Base-by-base conservation (phyloP, 257 asterid species). In the Ocimum tenuiflorum region DNA sequence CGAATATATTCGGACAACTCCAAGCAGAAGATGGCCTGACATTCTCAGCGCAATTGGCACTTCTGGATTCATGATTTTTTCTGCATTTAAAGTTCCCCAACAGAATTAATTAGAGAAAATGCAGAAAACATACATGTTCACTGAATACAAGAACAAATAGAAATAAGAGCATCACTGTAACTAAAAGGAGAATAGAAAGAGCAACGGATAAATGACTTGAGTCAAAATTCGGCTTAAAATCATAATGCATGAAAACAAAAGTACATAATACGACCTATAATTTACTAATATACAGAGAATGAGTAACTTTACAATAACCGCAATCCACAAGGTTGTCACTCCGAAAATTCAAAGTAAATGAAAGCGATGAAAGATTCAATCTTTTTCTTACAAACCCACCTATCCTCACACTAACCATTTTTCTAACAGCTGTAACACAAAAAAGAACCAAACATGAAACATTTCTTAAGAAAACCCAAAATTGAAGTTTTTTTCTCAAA, bases 21-120 rank as follows among this genome's bases (percentile, higher is more conserved):
- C 97, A 49, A 90, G 94, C 57, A 94, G 78, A 68, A 94, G 96
- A 79, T 94, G 97, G 18, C 92, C 91, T 1, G 96, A 94, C 85
- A 83, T 80, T 76, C 99, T 88, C 74, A 94, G 75, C 0, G 99
- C 99, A 78, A 94, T 85, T 4, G 97, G 95, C 73, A 85, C 86
- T 68, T 83, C 90, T 4, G 97, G 95, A 56, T 60, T 68, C 86
- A 94, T 82, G 68, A 90, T 90, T 50, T 79, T 74, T 68, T 89
- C 97, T 94, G 86, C 20, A 67, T 73, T 69, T 53, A 49, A 31
- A 66, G 43, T 19, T 46, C 42, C 42, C 52, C 66, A 75, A 27
- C 45, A 59, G 22, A 38, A 51, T 23, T 46, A 18, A 8, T 31
- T 5, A 11, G 6, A 20, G 6, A 47, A 47, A 35, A 45, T 14